These are phyloP conservation scores for Scytalidium sp. DNA, from an alignment of 2,329 filamentous ascomycete species.

Conservation along the genomic window DNA sequence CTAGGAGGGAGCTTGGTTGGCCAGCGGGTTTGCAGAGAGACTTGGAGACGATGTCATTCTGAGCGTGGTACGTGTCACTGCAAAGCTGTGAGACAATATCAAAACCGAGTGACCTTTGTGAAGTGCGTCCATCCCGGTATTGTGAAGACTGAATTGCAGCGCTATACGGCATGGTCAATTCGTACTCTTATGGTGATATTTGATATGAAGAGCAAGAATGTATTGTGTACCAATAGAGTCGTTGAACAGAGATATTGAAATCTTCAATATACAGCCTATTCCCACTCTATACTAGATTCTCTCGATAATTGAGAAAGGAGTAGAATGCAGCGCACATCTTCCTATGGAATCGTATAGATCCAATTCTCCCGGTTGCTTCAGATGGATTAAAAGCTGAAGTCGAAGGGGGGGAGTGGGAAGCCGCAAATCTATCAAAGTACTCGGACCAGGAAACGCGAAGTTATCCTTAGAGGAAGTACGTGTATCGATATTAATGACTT, in stretches of 20 bases:
- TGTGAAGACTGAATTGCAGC: slow-evolving; percentile 33
- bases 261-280: slow-evolving; percentile 30
- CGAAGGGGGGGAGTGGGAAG: slow-evolving; percentile 25
- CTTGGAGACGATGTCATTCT: slow-evolving; percentile 29
- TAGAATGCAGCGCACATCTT: slow-evolving; percentile 36
- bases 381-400: slow-evolving; percentile 18
- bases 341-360: slow-evolving; percentile 36
- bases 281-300: slow-evolving; percentile 33
- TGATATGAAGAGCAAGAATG: too few relatives aligned
- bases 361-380: slow-evolving; percentile 14
- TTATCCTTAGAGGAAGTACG: not conserved
- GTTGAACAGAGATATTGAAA: slow-evolving; percentile 19
- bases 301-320: slow-evolving; percentile 25
- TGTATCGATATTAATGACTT: not conserved
- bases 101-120: slow-evolving; percentile 6
- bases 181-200: slow-evolving; percentile 15
- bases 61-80: slow-evolving; percentile 24
- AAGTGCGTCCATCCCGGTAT: slow-evolving; percentile 37
- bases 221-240: not conserved
- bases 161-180: slow-evolving; percentile 18
- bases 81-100: not conserved
- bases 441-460: slow-evolving; percentile 25
- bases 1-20: slow-evolving; percentile 28
- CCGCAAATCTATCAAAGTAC: slow-evolving; percentile 32
- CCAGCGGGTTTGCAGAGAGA: slow-evolving; percentile 24